These are phyloP conservation scores for Mortierella sp. DNA, from an alignment of 371 early-diverging fungal genomes.

Conservation along the genomic window DNA sequence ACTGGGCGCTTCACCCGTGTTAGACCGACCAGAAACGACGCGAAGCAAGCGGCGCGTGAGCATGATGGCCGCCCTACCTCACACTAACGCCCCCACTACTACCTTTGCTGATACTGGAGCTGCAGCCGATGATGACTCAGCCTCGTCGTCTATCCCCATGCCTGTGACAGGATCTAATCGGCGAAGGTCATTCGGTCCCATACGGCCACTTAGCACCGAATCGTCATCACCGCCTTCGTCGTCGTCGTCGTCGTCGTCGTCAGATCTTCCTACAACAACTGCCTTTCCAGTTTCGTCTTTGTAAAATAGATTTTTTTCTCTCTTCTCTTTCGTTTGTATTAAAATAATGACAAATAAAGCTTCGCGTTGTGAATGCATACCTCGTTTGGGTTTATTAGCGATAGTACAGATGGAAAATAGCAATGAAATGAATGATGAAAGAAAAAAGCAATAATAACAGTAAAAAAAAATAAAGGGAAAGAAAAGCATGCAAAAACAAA, in stretches of 20 bases:
- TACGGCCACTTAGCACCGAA: neutral
- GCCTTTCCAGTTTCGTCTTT: neutral
- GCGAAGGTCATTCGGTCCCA: slow-evolving; percentile 8
- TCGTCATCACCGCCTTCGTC: neutral
- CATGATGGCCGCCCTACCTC: slow-evolving; percentile 13
- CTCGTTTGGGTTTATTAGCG: neutral
- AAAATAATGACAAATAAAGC: neutral
- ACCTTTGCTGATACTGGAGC: neutral
- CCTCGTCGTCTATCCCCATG: slow-evolving; percentile 6
- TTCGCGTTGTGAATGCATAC: neutral
- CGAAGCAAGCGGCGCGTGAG: slow-evolving; percentile 13
- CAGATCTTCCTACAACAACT: neutral
- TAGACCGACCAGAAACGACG: neutral
- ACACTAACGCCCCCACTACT: too few species aligned
- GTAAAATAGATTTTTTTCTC: slow-evolving; percentile 2
- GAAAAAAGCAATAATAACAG: neutral
- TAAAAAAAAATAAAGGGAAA: too few species aligned
- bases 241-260: too few species aligned
- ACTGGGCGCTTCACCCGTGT: neutral
- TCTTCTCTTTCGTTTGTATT: neutral
- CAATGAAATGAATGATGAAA: neutral
- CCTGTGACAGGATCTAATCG: slow-evolving; percentile 10
- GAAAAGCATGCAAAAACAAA: too few species aligned
- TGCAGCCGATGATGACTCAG: neutral
- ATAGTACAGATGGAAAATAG: neutral